Conservation (phyloP, 192 early-diverging fungal species). For the Gonapodya prolifera region DNA sequence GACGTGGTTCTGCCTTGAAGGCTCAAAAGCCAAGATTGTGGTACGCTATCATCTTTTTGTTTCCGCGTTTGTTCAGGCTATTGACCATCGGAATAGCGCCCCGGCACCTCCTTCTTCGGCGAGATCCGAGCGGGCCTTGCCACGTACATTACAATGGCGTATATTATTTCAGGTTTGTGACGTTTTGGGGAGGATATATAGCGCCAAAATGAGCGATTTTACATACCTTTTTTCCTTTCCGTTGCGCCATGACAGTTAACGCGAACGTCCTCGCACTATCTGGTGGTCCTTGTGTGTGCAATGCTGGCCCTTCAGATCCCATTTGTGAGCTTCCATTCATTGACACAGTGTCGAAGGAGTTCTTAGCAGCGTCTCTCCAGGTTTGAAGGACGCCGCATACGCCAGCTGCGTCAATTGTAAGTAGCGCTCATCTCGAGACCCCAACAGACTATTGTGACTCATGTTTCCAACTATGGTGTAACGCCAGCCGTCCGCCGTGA, state of each 20-base stretch:
- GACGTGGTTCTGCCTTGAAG: background rate
- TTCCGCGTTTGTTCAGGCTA: background rate
- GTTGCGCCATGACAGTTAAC: constrained; percentile 58
- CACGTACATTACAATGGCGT: constrained; percentile 57
- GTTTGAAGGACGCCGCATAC: constrained; percentile 64
- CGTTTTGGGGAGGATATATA: too few species aligned
- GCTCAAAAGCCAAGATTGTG: background rate
- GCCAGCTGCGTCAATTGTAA: constrained; percentile 45
- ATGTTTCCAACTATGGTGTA: too few species aligned
- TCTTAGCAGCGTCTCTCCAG: too few species aligned
- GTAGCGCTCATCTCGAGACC: too few species aligned
- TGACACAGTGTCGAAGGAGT: background rate
- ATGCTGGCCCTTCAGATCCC: background rate
- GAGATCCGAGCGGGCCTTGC: constrained; percentile 24
- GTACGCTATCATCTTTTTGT: background rate
- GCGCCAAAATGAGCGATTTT: too few species aligned
- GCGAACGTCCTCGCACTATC: constrained; percentile 59
- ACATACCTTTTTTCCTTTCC: background rate
- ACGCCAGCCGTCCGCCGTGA: background rate
- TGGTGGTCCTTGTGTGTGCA: constrained; percentile 67
- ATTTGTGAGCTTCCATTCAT: constrained; percentile 9
- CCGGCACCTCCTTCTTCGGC: constrained; percentile 12
- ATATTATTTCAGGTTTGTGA: constrained; percentile 11
- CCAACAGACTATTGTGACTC: too few species aligned
- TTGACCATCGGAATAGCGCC: background rate